phyloP scores from a whole-genome alignment of 2,329 filamentous ascomycete species.

The Pseudogymnoascus sp. region DNA sequence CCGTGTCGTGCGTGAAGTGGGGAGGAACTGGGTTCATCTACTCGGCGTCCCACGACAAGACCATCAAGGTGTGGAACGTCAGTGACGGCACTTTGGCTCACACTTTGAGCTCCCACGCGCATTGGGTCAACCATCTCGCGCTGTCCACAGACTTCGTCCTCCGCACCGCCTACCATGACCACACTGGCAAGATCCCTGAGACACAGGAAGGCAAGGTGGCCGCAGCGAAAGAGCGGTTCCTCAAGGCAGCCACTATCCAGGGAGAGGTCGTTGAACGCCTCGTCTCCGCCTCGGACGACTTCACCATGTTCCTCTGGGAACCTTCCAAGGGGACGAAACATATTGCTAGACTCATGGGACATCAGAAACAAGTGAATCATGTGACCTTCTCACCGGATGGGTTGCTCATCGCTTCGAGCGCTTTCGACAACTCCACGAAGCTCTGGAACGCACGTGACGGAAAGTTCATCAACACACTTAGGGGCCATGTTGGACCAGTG shows the following conservation, averaged over 20 bases:
- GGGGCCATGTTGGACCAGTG: slow-evolving; percentile 84
- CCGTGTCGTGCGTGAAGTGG: slow-evolving; percentile 88
- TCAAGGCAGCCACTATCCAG: slow-evolving; percentile 72
- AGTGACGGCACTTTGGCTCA: slow-evolving; percentile 72
- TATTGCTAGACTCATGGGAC: slow-evolving; percentile 79
- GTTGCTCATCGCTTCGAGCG: slow-evolving; percentile 75
- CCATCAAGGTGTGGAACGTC: slow-evolving; percentile 83
- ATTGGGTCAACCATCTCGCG: slow-evolving; percentile 94
- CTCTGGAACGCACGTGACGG: slow-evolving; percentile 73
- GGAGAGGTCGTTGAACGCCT: slow-evolving; percentile 75
- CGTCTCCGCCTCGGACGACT: slow-evolving; percentile 89
- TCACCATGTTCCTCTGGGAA: slow-evolving; percentile 94
- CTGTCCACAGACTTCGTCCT: slow-evolving; percentile 88
- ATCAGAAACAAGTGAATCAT: slow-evolving; percentile 95
- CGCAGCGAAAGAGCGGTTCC: slow-evolving; percentile 76
- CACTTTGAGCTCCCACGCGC: slow-evolving; percentile 74
- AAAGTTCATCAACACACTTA: slow-evolving; percentile 78
- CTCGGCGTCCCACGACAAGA: slow-evolving; percentile 84
- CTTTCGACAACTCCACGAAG: slow-evolving; percentile 93
- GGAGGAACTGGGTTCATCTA: slow-evolving; percentile 83
- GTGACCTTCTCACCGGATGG: slow-evolving; percentile 92
- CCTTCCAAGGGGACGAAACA: slow-evolving; percentile 74
- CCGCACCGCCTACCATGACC: slow-evolving; percentile 80
- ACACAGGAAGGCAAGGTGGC: slow-evolving; percentile 63
- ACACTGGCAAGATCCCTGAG: slow-evolving; percentile 63